A percentile compares a stretch with the other conserved stretches of the same genome.
phyloP scores from a whole-genome alignment of 2,329 filamentous ascomycete species.

The Alternaria solani region DNA sequence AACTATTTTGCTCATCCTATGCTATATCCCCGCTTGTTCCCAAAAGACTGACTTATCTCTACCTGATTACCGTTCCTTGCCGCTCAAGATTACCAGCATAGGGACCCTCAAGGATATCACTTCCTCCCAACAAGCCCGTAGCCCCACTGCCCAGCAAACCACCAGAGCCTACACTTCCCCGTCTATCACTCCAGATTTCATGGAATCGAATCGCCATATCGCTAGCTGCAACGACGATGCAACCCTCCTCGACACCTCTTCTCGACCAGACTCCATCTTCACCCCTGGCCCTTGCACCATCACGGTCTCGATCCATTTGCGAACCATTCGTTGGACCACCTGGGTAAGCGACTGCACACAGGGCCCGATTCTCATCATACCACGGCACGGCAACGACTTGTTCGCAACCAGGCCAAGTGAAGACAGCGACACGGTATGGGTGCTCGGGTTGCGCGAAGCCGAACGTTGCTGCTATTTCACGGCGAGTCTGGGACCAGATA shows the following conservation, averaged over 20 bases:
- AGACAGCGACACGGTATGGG: constrained; percentile 86
- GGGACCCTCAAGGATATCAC: constrained; percentile 82
- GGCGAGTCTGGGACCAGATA: constrained; percentile 84
- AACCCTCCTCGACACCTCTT: constrained; percentile 73
- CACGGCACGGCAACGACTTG: constrained; percentile 86
- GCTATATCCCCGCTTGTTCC: not conserved
- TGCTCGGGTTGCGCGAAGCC: constrained; percentile 93
- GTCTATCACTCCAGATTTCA: constrained; percentile 82
- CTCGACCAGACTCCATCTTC: constrained; percentile 64
- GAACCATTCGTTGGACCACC: constrained; percentile 60
- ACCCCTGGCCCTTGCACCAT: constrained; percentile 46
- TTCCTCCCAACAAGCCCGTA: constrained; percentile 72
- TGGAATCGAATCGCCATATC: constrained; percentile 95
- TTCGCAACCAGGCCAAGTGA: constrained; percentile 90
- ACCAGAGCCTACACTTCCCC: constrained; percentile 55
- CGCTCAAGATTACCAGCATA: constrained; percentile 74
- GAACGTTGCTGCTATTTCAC: constrained; percentile 92
- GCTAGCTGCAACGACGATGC: constrained; percentile 89
- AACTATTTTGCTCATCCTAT: not conserved
- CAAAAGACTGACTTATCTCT: not conserved
- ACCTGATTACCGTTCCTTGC: constrained; percentile 60
- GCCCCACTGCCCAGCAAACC: constrained; percentile 55
- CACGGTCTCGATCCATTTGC: constrained; percentile 6
- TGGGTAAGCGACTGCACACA: constrained; percentile 90
- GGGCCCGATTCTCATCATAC: constrained; percentile 78